Percentiles rank a stretch among this genome's conserved stretches.
phyloP scores from a whole-genome alignment of 495 filamentous ascomycete species.

The Hypoxylon cercidicola region DNA sequence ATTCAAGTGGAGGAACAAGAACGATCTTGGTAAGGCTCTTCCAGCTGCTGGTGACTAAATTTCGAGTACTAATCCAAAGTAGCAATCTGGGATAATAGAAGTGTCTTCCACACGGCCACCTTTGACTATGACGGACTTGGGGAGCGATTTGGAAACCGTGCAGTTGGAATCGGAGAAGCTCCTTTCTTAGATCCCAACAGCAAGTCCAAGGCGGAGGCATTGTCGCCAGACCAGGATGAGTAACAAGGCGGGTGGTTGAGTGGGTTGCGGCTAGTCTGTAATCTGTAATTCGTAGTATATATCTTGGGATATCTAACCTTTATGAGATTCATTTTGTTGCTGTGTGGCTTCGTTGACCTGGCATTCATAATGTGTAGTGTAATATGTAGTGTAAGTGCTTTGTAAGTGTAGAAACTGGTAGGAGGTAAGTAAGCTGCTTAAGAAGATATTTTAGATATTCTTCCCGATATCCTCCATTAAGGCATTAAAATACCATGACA shows the following conservation, averaged over 20 bases:
- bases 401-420: too few species aligned
- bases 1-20: constrained; percentile 68
- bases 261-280: neutral
- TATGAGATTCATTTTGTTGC: too few species aligned
- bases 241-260: neutral
- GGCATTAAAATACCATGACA: too few species aligned
- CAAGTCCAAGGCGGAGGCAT: constrained; percentile 20
- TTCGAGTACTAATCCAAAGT: constrained; percentile 39
- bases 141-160: constrained; percentile 68
- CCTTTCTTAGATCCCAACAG: constrained; percentile 67
- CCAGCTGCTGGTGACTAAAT: neutral
- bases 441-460: too few species aligned
- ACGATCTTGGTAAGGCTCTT: constrained; percentile 61
- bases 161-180: constrained; percentile 70
- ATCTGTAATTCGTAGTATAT: too few species aligned
- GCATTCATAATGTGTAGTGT: too few species aligned
- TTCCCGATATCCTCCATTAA: too few species aligned
- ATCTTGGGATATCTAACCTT: too few species aligned
- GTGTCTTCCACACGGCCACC: constrained; percentile 73
- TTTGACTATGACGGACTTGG: constrained; percentile 70
- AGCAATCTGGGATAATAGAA: constrained; percentile 83
- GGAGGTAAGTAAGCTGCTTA: too few species aligned
- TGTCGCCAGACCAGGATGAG: neutral
- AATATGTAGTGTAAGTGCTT: too few species aligned
- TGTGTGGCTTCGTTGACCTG: too few species aligned